Evolutionary conservation across 2,329 filamentous ascomycete genomes (phyloP).

Genomic region (Colletotrichum somersetense): DNA sequence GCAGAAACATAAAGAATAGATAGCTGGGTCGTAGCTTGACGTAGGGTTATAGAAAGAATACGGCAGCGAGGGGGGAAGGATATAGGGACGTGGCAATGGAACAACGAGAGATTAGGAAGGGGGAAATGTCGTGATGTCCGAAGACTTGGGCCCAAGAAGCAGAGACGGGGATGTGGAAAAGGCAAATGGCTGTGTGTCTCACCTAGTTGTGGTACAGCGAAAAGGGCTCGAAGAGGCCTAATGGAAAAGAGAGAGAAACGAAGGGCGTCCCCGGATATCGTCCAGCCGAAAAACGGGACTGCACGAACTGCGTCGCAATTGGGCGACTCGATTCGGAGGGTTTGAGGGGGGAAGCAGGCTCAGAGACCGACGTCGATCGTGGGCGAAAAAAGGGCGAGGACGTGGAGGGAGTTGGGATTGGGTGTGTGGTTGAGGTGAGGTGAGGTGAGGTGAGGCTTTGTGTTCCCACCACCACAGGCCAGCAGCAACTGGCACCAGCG

Average conservation of each 20-base stretch:
- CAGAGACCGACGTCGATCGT: constrained; percentile 45
- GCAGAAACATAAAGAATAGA: constrained; percentile 34
- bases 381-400: constrained; percentile 47
- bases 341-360: constrained; percentile 43
- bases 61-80: background rate
- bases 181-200: constrained; percentile 37
- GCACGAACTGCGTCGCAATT: constrained; percentile 54
- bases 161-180: constrained; percentile 29
- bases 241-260: constrained; percentile 33
- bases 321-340: constrained; percentile 53
- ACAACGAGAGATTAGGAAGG: background rate
- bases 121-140: constrained; percentile 9
- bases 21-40: constrained; percentile 31
- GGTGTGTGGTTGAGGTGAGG: constrained; percentile 46
- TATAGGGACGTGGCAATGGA: background rate
- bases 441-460: constrained; percentile 55
- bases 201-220: constrained; percentile 35
- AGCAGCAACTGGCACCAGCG: constrained; percentile 27
- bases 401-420: constrained; percentile 46
- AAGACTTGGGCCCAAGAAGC: constrained; percentile 23
- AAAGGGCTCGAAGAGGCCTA: constrained; percentile 28
- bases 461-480: constrained; percentile 48
- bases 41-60: background rate
- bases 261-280: constrained; percentile 37
- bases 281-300: constrained; percentile 32